Evolutionary conservation across 1,139 yeast species (phyloP), one percentile per base, ranked within the genome.

Genomic region (Lodderomyces oxycetoniae): DNA sequence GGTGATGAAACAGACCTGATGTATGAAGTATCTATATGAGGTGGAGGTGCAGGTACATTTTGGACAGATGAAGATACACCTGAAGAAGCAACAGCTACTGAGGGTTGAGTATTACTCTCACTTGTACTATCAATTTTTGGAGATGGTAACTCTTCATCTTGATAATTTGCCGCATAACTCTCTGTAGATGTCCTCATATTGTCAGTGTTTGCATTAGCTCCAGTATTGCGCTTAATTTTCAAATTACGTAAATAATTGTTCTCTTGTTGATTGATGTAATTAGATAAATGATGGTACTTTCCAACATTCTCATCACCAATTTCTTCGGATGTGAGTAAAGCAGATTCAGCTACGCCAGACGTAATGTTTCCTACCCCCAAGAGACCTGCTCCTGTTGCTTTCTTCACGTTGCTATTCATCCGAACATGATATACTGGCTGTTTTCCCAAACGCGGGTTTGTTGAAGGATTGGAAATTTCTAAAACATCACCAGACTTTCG

Each of bases 381-480:
- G n/a, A n/a, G n/a, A n/a, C n/a, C n/a, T n/a, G 60, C 62, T 3
- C 65, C 66, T 3, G 66, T 66, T 32, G 46, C 38, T 19, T 37
- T 47, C 36, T 60, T 60, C 39, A 59, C 44, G 5, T 38, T 41
- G 33, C 56, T 59, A 34, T 60, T 57, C 36, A 61, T 46, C 28
- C 43, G 39, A 3, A 40, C 40, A 3, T 30, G 31, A 11, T 26
- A 27, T 4, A 37, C 40, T 3, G 45, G 43, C 9, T 26, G 26
- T 7, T 34, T 27, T 2, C 67, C 67, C 37, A 63, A 52, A 3
- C 44, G 28, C 1, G 67, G 67, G 36, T 63, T 63, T 21, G 36
- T 35, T 15, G 30, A 17, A 9, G 45, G 42, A 28, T 37, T 28
- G 3, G 44, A 40, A 8, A 40, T 38, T 24, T 32, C 17, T n/a